Evolutionary conservation across 495 filamentous ascomycete species (phyloP), one percentile per base, ranked within the genome.

Genomic region (Poronia punctata): DNA sequence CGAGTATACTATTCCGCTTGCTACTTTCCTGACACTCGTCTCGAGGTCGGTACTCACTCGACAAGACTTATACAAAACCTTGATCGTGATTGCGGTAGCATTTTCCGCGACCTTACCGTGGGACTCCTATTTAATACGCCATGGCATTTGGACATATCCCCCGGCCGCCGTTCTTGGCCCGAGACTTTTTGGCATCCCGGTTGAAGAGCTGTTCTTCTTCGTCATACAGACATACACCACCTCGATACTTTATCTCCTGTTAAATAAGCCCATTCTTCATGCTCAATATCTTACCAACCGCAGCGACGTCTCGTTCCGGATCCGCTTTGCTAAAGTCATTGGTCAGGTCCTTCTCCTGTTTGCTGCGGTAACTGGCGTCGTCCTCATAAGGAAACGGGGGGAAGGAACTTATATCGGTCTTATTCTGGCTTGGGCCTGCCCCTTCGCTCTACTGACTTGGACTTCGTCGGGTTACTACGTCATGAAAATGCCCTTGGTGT

Each of bases 141-240:
- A 56, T 34, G 61, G 64, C 36, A 70, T 85, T 51, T 84, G 81
- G 81, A 78, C 73, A n/a, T 85, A 83, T 50, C 80, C 81, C 7
- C 52, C 65, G 7, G 58, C 70, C 29, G 80, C 67, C 5, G 66
- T 84, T 14, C 32, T 78, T 25, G 82, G 81, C 1, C 67, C 61
- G 11, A 74, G 61, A 1, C 54, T 83, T 14, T 74, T 75, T 49
- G 53, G 53, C 5, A 77, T 86, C 34, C 82, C 82, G 0, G 46
- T 69, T 3, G 82, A 86, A 52, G 82, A 84, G 49, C 45, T 84
- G 16, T 84, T 84, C 59, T 86, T 84, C 67, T 84, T 84, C 57
- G 54, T 83, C n/a, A 73, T 86, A 22, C 82, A 86, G 55, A 84
- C 81, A 5, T 86, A 83, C 53, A 80, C 70, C 52, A 84, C 81